phyloP scores from a whole-genome alignment of 2,329 filamentous ascomycete genomes.

The Daldinia sp. region DNA sequence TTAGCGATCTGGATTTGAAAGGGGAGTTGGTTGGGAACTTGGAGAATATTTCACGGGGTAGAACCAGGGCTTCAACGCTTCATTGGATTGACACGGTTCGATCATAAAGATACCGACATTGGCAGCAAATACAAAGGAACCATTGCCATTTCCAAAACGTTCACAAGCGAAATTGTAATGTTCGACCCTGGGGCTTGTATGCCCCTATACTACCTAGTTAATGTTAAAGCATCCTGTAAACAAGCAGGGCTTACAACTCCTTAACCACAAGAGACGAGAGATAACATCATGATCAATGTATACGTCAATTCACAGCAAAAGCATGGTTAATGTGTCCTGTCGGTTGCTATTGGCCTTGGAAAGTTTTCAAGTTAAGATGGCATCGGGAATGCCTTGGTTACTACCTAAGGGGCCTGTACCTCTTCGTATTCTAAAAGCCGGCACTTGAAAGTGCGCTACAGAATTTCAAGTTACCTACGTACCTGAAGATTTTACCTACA shows the following conservation, averaged over 20 bases:
- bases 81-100: background rate
- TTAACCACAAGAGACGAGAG: background rate
- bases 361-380: background rate
- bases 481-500: background rate
- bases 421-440: too few relatives aligned
- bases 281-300: background rate
- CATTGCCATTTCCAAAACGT: too few relatives aligned
- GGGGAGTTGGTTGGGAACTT: background rate
- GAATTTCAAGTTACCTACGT: too few relatives aligned
- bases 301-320: background rate
- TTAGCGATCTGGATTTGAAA: background rate
- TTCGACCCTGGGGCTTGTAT: background rate
- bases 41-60: background rate
- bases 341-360: background rate
- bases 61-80: background rate
- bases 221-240: too few relatives aligned
- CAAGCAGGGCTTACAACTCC: background rate
- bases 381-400: too few relatives aligned
- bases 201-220: background rate
- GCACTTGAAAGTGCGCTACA: background rate
- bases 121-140: too few relatives aligned
- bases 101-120: background rate
- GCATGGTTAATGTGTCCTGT: background rate
- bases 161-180: background rate
- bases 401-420: too few relatives aligned